Percentiles rank a stretch among this genome's conserved stretches.
Conservation (phyloP, 805 yeast species). For the Pichia scutulata region DNA sequence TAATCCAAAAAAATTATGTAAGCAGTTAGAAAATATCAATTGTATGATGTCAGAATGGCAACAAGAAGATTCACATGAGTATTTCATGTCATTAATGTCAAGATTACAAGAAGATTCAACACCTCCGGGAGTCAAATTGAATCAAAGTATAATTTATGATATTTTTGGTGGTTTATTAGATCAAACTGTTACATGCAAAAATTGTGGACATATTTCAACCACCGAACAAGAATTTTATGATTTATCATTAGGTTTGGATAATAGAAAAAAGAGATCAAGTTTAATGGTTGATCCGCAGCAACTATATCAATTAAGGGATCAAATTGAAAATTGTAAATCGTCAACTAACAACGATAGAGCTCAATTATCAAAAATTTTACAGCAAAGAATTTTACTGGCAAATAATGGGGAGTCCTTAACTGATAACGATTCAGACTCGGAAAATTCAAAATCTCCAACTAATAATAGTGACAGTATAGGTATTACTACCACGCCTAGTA, state of each 20-base stretch:
- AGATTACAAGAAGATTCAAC: constrained; percentile 87
- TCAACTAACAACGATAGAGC: constrained; percentile 17
- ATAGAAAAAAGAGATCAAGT: constrained; percentile 36
- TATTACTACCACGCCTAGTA: background rate
- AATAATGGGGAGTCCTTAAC: constrained; percentile 16
- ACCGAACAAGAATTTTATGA: constrained; percentile 95
- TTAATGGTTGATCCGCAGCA: constrained; percentile 24
- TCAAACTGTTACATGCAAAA: constrained; percentile 78
- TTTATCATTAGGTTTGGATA: constrained; percentile 69
- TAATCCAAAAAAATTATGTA: constrained; percentile 69
- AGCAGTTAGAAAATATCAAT: constrained; percentile 72
- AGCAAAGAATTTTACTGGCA: constrained; percentile 23
- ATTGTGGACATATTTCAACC: constrained; percentile 73
- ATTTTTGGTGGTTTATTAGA: constrained; percentile 87
- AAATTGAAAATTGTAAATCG: constrained; percentile 23
- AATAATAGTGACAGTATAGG: constrained; percentile 5
- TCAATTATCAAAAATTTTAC: constrained; percentile 23
- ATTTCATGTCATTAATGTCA: constrained; percentile 84
- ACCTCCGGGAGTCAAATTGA: constrained; percentile 81
- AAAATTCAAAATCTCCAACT: constrained; percentile 19
- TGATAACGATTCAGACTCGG: background rate
- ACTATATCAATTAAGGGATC: constrained; percentile 20
- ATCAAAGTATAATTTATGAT: constrained; percentile 77
- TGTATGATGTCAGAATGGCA: constrained; percentile 97
- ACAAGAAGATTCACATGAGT: constrained; percentile 97